phyloP scores from a whole-genome alignment of 257 asterid species.

The Forsythia suspensa region DNA sequence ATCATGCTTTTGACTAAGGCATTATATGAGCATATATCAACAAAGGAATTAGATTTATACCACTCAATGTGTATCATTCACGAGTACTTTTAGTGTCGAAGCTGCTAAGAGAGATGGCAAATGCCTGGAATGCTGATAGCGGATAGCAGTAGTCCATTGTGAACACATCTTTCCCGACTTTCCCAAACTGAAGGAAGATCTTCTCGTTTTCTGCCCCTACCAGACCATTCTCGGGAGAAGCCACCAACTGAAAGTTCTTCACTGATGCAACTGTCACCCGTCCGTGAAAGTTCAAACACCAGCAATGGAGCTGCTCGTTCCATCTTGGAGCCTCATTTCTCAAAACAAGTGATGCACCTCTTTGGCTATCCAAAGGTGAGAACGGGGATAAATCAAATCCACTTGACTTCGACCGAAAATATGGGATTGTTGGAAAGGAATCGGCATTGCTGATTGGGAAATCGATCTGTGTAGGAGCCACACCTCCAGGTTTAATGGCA shows the following conservation, averaged over 20 bases:
- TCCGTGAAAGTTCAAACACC: constrained; percentile 95
- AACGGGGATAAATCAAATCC: constrained; percentile 42
- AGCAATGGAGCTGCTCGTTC: constrained; percentile 96
- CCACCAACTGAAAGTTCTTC: constrained; percentile 90
- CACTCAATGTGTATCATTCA: constrained; percentile 40
- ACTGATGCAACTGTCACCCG: constrained; percentile 94
- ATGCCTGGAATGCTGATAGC: constrained; percentile 86
- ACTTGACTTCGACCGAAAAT: constrained; percentile 52
- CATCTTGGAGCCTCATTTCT: constrained; percentile 88
- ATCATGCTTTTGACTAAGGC: neutral
- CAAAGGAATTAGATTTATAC: constrained; percentile 5
- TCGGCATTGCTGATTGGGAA: constrained; percentile 44
- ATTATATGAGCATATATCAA: neutral
- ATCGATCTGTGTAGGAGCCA: constrained; percentile 60
- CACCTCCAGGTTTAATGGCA: constrained; percentile 69
- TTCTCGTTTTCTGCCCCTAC: constrained; percentile 73
- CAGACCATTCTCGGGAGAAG: constrained; percentile 61
- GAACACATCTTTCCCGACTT: constrained; percentile 87
- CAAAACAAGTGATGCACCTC: constrained; percentile 54
- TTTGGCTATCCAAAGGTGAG: constrained; percentile 32
- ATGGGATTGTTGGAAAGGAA: constrained; percentile 49
- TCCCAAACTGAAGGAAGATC: constrained; percentile 88
- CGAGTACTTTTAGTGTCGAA: constrained; percentile 90
- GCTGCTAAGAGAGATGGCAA: constrained; percentile 73
- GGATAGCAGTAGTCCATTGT: constrained; percentile 91